Conservation (phyloP, 2,329 filamentous ascomycete species). For the Ophiostoma perfectum region DNA sequence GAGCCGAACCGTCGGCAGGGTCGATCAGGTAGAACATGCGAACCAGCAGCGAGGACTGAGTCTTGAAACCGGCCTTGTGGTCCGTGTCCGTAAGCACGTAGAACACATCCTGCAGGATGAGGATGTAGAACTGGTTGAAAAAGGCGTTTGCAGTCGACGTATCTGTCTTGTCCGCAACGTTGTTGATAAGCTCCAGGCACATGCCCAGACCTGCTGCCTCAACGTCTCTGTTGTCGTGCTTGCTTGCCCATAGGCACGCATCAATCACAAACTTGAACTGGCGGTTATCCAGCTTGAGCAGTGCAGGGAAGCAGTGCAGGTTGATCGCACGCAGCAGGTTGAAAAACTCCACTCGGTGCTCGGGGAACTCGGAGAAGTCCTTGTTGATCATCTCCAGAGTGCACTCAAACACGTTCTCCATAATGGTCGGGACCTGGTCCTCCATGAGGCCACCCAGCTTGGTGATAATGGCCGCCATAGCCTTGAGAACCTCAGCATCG, state of each 20-base stretch:
- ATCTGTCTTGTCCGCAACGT: conserved; percentile 92
- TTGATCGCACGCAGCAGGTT: conserved; percentile 95
- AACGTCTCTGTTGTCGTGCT: conserved; percentile 97
- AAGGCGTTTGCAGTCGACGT: conserved; percentile 81
- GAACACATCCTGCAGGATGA: conserved; percentile 95
- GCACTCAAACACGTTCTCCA: conserved; percentile 98
- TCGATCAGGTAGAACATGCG: conserved; percentile 97
- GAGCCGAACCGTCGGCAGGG: conserved; percentile 57
- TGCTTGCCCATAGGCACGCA: conserved; percentile 99
- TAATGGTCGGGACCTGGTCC: conserved; percentile 92
- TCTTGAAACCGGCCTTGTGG: conserved; percentile 99
- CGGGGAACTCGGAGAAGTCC: conserved; percentile 97
- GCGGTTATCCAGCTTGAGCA: conserved; percentile 87
- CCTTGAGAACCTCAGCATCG: conserved; percentile 92
- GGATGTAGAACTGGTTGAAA: conserved; percentile 96
- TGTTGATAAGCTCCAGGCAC: conserved; percentile 95
- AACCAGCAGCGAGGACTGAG: conserved; percentile 86
- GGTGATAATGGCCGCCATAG: conserved; percentile 95
- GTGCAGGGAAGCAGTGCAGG: conserved; percentile 88
- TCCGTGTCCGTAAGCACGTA: conserved; percentile 96
- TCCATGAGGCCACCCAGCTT: conserved; percentile 96
- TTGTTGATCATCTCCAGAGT: conserved; percentile 99
- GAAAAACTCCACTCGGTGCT: conserved; percentile 99
- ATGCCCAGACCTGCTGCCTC: conserved; percentile 95
- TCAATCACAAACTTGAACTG: conserved; percentile 99